Evolutionary conservation across 2,329 filamentous ascomycete species (phyloP).

Genomic region (Pestalotiopsis sp.): DNA sequence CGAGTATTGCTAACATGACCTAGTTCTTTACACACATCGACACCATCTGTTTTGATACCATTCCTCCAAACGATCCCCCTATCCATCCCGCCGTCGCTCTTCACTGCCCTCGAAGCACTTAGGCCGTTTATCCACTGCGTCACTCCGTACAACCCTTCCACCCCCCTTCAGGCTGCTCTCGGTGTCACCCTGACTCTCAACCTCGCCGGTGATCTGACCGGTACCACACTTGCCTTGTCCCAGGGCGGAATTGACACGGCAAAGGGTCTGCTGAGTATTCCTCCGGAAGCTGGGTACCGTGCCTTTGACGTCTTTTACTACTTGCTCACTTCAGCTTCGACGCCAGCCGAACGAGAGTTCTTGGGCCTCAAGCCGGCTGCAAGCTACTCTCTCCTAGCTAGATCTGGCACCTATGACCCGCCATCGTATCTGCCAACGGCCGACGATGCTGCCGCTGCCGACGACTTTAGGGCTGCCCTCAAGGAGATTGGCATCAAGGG

Average conservation of each 20-base stretch:
- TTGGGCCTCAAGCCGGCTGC: constrained; percentile 77
- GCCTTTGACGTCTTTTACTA: constrained; percentile 99
- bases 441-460: constrained; percentile 88
- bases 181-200: constrained; percentile 81
- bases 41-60: constrained; percentile 80
- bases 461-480: constrained; percentile 85
- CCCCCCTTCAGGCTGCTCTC: constrained; percentile 77
- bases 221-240: constrained; percentile 75
- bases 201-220: constrained; percentile 76
- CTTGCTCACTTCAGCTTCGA: constrained; percentile 87
- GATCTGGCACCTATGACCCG: constrained; percentile 82
- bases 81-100: constrained; percentile 72
- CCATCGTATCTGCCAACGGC: constrained; percentile 89
- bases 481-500: constrained; percentile 96
- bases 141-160: constrained; percentile 86
- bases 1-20: constrained; percentile 16
- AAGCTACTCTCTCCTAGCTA: constrained; percentile 76
- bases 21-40: constrained; percentile 86
- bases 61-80: constrained; percentile 83
- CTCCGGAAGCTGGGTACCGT: constrained; percentile 77
- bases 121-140: constrained; percentile 86
- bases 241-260: constrained; percentile 85
- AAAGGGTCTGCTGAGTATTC: constrained; percentile 78
- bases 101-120: constrained; percentile 78
- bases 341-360: constrained; percentile 85